Base-by-base conservation (phyloP, 495 filamentous ascomycete genomes). In the Lasiosphaeria hispida region DNA sequence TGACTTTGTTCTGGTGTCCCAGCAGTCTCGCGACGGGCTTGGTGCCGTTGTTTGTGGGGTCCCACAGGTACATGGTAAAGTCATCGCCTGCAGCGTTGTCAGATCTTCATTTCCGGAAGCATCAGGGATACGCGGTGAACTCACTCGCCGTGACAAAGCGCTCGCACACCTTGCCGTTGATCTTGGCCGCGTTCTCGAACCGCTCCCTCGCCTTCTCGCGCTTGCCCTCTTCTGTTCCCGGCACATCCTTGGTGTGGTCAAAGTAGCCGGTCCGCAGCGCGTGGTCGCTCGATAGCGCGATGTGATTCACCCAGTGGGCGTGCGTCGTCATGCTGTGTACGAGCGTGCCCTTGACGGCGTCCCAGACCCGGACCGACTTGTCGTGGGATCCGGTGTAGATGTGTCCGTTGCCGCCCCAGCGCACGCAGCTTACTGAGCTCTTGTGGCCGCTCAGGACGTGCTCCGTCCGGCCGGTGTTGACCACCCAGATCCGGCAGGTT, bases 11-110 rank as follows among this genome's bases (percentile, higher is more conserved):
- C 67, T 96, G 92, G 69, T 99, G 95, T 9, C 95, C 95, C 19
- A 92, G 71, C 50, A 99, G 79, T 33, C 94, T 82, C n/a, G 90
- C 86, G 10, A 97, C 72, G 6, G 93, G 92, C 68, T 97, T 97
- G 14, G 75, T 89, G 10, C 80, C 76, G 14, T 87, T 86, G 51
- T 72, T 80, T 14, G 83, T 79, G 0, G 95, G 95, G 35, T 95
- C 89, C 95, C 95, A 99, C 48, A 99, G 82, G 66, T 89, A 96
- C 80, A 97, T 94, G 6, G 94, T 97, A 74, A 90, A 94, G 67
- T 99, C 95, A 64, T 99, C 94, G 65, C 85, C 89, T 69, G 44
- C 7, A n/a, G 37, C 15, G 47, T 10, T 10, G 54, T 63, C 48
- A 63, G 58, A 30, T 30, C 5, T 15, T 15, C 13, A 8, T 13